Evolutionary conservation across 2,329 filamentous ascomycete species (phyloP).

Genomic region (Apiospora aurea): DNA sequence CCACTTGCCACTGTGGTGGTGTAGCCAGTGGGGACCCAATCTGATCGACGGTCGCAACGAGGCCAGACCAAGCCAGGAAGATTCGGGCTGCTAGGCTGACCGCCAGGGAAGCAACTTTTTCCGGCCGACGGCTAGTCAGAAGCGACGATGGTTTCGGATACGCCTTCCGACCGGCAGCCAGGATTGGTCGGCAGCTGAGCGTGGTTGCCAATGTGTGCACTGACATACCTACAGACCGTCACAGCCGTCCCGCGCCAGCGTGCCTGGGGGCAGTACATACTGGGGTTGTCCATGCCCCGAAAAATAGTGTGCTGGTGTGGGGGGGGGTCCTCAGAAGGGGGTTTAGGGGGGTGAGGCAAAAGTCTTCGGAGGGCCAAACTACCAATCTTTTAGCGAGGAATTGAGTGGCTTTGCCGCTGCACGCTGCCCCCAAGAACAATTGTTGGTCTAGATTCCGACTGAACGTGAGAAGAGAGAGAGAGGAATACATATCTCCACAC

Average conservation of each 20-base stretch:
- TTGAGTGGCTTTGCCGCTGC: background rate
- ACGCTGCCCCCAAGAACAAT: background rate
- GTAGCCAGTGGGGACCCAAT: background rate
- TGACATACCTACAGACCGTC: background rate
- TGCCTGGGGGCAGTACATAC: background rate
- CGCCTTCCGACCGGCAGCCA: background rate
- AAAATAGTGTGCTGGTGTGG: background rate
- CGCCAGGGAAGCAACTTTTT: background rate
- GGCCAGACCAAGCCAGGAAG: background rate
- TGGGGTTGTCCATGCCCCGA: background rate
- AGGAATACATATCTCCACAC: too few species aligned
- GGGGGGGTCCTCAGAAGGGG: background rate
- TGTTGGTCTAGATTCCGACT: background rate
- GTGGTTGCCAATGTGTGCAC: background rate
- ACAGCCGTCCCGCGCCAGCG: background rate
- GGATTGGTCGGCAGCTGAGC: background rate
- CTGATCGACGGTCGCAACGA: background rate
- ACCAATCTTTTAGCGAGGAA: background rate
- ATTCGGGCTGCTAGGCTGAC: background rate
- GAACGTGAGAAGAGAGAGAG: background rate
- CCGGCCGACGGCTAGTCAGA: background rate
- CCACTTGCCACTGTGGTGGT: background rate
- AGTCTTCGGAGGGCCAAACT: background rate
- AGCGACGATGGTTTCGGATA: background rate
- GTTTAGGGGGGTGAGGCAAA: background rate